Evolutionary conservation across 2,329 filamentous ascomycete species (phyloP).

Genomic region (Xylaria multiplex): DNA sequence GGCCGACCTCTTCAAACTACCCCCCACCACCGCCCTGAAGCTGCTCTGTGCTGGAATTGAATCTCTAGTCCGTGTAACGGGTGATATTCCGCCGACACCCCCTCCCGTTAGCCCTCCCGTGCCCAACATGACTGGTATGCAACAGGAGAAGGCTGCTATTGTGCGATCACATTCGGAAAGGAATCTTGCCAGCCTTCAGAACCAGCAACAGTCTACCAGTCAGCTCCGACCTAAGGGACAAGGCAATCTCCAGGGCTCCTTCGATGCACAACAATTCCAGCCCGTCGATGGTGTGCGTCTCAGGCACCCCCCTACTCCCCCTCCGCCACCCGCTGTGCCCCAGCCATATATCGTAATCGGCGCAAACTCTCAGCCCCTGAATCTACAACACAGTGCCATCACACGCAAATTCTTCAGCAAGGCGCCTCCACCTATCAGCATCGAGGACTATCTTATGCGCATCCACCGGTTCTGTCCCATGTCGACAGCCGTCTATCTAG

Average conservation of each 20-base stretch:
- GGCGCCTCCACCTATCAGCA: constrained; percentile 80
- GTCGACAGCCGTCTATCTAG: constrained; percentile 92
- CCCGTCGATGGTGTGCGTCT: constrained; percentile 67
- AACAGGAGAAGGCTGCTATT: constrained; percentile 70
- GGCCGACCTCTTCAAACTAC: constrained; percentile 78
- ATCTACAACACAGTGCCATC: constrained; percentile 84
- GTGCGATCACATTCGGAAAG: constrained; percentile 67
- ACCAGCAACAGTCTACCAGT: constrained; percentile 20
- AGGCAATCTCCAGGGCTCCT: constrained; percentile 30
- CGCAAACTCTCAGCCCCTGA: constrained; percentile 76
- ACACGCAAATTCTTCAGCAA: constrained; percentile 95
- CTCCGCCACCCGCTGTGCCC: constrained; percentile 45
- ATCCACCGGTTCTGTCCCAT: constrained; percentile 93
- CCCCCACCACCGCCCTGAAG: constrained; percentile 78
- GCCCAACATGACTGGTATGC: constrained; percentile 72
- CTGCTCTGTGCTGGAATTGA: constrained; percentile 79
- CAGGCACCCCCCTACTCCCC: constrained; percentile 49
- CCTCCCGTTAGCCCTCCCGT: constrained; percentile 70
- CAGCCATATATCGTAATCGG: constrained; percentile 70
- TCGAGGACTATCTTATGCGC: constrained; percentile 85
- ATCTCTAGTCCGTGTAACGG: constrained; percentile 75
- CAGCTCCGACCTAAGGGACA: constrained; percentile 18
- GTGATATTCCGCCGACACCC: constrained; percentile 84
- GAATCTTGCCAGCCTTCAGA: constrained; percentile 57
- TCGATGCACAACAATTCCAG: constrained; percentile 45